Evolutionary conservation across 352 stramenopile genomes (phyloP), one percentile per base, ranked within the genome.

Genomic region (Globisporangium carolinianum): DNA sequence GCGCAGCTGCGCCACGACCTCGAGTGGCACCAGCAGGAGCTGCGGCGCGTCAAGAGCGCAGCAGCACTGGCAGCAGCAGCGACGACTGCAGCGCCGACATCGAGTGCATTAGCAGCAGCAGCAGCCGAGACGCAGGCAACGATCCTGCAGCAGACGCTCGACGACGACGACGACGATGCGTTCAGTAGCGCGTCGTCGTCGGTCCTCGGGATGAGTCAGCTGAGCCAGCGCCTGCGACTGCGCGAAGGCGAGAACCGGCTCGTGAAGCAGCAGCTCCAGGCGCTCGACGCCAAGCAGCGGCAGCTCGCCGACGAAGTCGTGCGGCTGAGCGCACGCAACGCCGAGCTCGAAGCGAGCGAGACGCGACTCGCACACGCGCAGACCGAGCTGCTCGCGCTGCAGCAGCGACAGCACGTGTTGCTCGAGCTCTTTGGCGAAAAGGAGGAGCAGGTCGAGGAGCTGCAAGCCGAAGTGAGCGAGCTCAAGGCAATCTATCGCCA

Each of bases 351-450:
- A 50, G 81, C 69, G 49, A 76, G 73, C 15, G 80, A 79, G 39
- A 47, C 67, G 45, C 72, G 83, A 32, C 71, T 77, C 1, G 64
- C 76, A 17, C 68, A 83, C 35, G 71, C 73, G 0, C 71, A 87
- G 43, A 54, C 76, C 0, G 71, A 86, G 55, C 57, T 91, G 7
- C 66, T 58, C 54, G 61, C 83, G 53, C 59, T 94, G 18, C 73
- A 86, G 52, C 77, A 90, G 51, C 81, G 81, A n/a, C 81, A 94
- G 57, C 78, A 90, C 35, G 79, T 94, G 51, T 52, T 94, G 36
- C 66, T 94, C 6, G 84, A 94, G 55, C 71, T 94, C 7, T 88
- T 94, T 63, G 84, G 84, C 36, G 84, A 94, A 43, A 94, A 91
- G 58, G 84, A 94, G 57, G 84, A 94, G 59, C 81, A 94, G 47